These are phyloP conservation scores for Saturnispora bothae DNA, from an alignment of 805 yeast genomes.

Conservation along the genomic window DNA sequence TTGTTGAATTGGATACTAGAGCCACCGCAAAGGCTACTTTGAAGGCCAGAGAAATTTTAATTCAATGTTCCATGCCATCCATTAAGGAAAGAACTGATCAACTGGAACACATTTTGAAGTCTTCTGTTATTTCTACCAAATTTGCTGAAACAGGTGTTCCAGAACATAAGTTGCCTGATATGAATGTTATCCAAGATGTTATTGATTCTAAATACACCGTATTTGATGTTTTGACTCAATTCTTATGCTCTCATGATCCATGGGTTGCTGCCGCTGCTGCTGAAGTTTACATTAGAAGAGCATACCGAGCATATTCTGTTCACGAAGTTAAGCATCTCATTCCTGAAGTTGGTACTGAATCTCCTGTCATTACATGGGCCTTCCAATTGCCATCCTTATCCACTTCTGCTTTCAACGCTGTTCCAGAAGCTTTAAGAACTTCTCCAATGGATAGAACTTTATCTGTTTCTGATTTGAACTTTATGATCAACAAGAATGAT, in stretches of 20 bases:
- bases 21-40: slow-evolving; percentile 87
- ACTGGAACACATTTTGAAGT: slow-evolving; percentile 86
- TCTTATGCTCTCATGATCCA: slow-evolving; percentile 71
- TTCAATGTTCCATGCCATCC: slow-evolving; percentile 95
- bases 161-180: slow-evolving; percentile 71
- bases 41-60: slow-evolving; percentile 91
- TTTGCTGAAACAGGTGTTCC: slow-evolving; percentile 74
- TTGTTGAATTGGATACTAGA: slow-evolving; percentile 85
- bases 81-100: slow-evolving; percentile 94
- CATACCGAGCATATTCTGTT: slow-evolving; percentile 91
- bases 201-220: slow-evolving; percentile 95
- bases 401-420: slow-evolving; percentile 65
- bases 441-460: slow-evolving; percentile 66
- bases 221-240: slow-evolving; percentile 90
- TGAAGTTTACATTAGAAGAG: slow-evolving; percentile 92
- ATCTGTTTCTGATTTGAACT: slow-evolving; percentile 86
- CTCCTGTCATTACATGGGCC: slow-evolving; percentile 76
- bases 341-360: slow-evolving; percentile 33
- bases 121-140: slow-evolving; percentile 79
- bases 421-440: slow-evolving; percentile 32
- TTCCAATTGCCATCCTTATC: slow-evolving; percentile 72
- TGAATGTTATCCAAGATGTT: slow-evolving; percentile 74
- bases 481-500: slow-evolving; percentile 59
- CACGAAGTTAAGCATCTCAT: slow-evolving; percentile 59
- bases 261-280: slow-evolving; percentile 94